Base-by-base conservation (phyloP, 805 yeast genomes). In the Wickerhamomyces bisporus region DNA sequence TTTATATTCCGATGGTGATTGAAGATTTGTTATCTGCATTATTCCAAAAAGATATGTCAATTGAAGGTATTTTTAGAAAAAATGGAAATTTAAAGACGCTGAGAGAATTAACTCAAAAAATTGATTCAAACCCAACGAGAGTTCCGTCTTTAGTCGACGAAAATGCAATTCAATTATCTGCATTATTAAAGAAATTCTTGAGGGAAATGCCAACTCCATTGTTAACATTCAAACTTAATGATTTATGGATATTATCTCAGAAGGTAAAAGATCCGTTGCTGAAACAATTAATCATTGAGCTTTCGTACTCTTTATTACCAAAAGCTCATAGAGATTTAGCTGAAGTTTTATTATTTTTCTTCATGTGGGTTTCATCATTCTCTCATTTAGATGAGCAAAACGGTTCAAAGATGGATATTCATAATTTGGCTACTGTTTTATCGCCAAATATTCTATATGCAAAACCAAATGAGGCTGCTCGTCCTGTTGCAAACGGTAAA, bases 361-460 rank as follows among this genome's bases (percentile, higher is more conserved):
- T 93, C 55, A 81, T 81, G 60, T 93, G 98, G 98, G 91, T 89
- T 3, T 87, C 98, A 0, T 86, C 98, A 2, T 93, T 93, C 64
- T 85, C 97, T 1, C 89, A 86, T 49, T 77, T 89, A 44, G 97
- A 88, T 53, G 94, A 87, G 50, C 89, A 85, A 48, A 76, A 79
- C 17, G 93, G 93, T 1, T 87, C 97, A 3, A 93, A 91, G 64
- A 93, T 93, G 98, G 97, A 91, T 57, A 77, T 85, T 25, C 95
- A 88, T 57, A 93, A 93, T 58, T 70, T 93, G 45, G 95, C 98
- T 2, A 93, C 98, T 0, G 99, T 93, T 3, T 72, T 93, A 35
- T 85, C 97, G 0, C 99, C 99, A 2, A 93, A 89, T 53, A 80
- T 93, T 32, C 67, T 94, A 29, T 82, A 81, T 49, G 62, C 81